Conservation (phyloP, 2,329 filamentous ascomycete genomes). For the Colletotrichum tamarilloi region DNA sequence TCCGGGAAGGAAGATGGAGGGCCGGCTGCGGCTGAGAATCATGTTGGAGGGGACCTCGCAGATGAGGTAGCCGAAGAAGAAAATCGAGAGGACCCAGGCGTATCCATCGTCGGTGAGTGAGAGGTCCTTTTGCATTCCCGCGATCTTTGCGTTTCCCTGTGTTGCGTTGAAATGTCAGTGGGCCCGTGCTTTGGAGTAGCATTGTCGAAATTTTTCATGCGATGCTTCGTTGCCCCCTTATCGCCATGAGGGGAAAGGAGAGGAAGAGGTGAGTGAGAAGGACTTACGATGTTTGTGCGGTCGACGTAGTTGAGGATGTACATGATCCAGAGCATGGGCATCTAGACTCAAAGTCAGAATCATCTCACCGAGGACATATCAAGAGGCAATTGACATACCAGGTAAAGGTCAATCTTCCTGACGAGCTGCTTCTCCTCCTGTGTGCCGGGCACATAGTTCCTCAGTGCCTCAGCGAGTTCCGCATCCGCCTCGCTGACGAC, state of each 20-base stretch:
- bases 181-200: background rate
- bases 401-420: constrained; percentile 35
- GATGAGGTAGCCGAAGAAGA: constrained; percentile 64
- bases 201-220: background rate
- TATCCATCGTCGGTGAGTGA: constrained; percentile 60
- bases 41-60: constrained; percentile 67
- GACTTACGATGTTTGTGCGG: constrained; percentile 43
- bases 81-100: constrained; percentile 61
- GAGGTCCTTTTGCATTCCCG: constrained; percentile 60
- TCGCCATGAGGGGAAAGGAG: background rate
- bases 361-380: background rate
- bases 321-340: constrained; percentile 33
- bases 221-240: background rate
- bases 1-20: constrained; percentile 59
- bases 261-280: background rate
- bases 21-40: constrained; percentile 59
- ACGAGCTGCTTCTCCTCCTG: constrained; percentile 39
- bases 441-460: constrained; percentile 42
- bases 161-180: background rate
- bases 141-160: constrained; percentile 61
- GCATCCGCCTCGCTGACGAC: constrained; percentile 30
- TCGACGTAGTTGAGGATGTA: constrained; percentile 45
- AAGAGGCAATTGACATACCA: constrained; percentile 1
- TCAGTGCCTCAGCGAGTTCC: constrained; percentile 41
- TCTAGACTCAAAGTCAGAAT: background rate